Base-by-base conservation (phyloP, 768 basidiomycete species). In the Russula sp. region DNA sequence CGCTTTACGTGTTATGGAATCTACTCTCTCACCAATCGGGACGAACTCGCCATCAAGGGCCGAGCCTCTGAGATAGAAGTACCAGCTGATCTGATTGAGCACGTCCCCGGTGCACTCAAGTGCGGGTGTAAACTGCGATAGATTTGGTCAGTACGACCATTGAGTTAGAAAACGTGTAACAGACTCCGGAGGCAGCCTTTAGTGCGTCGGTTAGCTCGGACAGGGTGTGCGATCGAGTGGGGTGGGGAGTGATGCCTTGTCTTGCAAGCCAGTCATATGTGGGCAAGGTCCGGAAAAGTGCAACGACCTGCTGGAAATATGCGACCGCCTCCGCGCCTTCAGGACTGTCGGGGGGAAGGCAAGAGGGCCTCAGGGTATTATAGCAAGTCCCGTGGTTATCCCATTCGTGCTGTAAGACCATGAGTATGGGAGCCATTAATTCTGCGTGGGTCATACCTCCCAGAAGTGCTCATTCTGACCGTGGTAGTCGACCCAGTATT, bases 191-290 rank as follows among this genome's bases (percentile, higher is more conserved):
- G 39, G 78, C 83, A 11, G 74, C 59, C 71, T 80, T 76, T 53
- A 91, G 75, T 3, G 87, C 88, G 42, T 78, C 70, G 11, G 78
- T 77, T 51, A 90, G 70, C 10, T 77, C 70, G 14, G 81, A 75
- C 18, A 88, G 78, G 0, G 82, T 82, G 71, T 84, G 84, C 0
- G 87, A 88, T 67, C 74, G 70, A 63, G 73, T 76, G 3, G 76
- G 74, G n/a, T 80, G 80, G 13, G 92, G 92, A 3, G 81, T 82
- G 68, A 94, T 93, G 31, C 89, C 89, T n/a, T 80, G 85, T 22
- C 80, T 75, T 14, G 77, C 74, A 45, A 94, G 84, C 83, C 83
- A 91, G 16, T 81, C 77, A 72, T 84, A 91, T 2, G 91, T 91
- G 0, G 89, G 87, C 31, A 92, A 82, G 9, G 79, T 78, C 82